These are phyloP conservation scores for Sugiyamaella paludigena DNA, from an alignment of 1,139 yeast genomes.

Conservation along the genomic window DNA sequence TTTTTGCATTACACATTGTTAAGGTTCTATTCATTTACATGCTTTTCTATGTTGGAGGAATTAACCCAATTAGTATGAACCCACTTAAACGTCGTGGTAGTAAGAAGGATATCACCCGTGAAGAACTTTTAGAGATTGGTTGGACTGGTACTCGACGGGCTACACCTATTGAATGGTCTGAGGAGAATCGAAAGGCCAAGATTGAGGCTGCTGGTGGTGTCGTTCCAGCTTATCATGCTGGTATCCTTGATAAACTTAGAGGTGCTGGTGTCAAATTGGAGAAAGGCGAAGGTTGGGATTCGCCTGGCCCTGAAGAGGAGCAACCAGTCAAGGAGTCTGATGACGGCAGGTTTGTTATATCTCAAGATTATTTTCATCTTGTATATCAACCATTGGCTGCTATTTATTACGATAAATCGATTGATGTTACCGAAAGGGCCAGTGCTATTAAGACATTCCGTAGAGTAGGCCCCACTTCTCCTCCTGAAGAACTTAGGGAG, in stretches of 20 bases:
- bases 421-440: conserved; percentile 25
- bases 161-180: conserved; percentile 67
- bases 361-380: conserved; percentile 28
- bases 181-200: conserved; percentile 61
- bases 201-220: conserved; percentile 74
- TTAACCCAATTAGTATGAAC: conserved; percentile 68
- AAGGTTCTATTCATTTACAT: conserved; percentile 59
- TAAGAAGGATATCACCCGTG: conserved; percentile 44
- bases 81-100: conserved; percentile 36
- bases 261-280: conserved; percentile 62
- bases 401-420: conserved; percentile 18
- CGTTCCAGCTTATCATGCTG: conserved; percentile 72
- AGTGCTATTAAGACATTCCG: conserved; percentile 29
- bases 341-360: conserved; percentile 31
- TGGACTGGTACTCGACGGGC: conserved; percentile 91
- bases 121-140: conserved; percentile 65
- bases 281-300: conserved; percentile 72
- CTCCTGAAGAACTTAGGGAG: conserved; percentile 27
- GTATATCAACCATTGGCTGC: conserved; percentile 27
- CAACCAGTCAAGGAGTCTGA: conserved; percentile 11
- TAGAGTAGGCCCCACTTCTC: conserved; percentile 30
- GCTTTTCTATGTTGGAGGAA: conserved; percentile 62
- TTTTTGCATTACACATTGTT: conserved; percentile 67
- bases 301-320: conserved; percentile 22
- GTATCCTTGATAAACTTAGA: conserved; percentile 57